Evolutionary conservation across 225 moss, liverwort and hornwort genomes (phyloP), one percentile per base, ranked within the genome.

Genomic region (Polytrichum commune): DNA sequence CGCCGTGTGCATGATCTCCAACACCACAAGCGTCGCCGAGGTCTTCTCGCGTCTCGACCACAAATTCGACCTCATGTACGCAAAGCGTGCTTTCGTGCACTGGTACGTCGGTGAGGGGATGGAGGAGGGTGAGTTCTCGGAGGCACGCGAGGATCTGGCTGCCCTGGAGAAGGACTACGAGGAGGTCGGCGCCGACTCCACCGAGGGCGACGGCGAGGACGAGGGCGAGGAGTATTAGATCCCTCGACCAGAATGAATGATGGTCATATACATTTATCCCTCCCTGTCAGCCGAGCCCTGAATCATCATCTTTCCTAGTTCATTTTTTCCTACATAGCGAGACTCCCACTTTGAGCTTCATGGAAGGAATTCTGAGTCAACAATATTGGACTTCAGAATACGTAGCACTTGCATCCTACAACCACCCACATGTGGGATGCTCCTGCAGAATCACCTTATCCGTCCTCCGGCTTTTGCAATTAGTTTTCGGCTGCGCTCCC

Each of bases 51-150:
- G 74, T 29, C 67, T 81, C 27, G 81, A 81, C 30, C 81, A 81
- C 53, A 81, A 81, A 58, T 81, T 81, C 5, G 77, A 77, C 53
- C 27, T 81, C 20, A 77, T 81, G 81, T 81, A 81, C 16, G 81
- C 77, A 66, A 81, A 81, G 65, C 72, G 73, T 0, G 81, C 77
- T 4, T 81, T 81, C 5, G 81, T 81, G 69, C 81, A 81, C 35
- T 81, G 81, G 81, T 81, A 81, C 0, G 81, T 81, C 2, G 81
- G 77, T 0, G 77, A 81, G 62, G 81, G 81, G 7, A 81, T 81
- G 81, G 81, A 81, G 66, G 81, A 81, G n/a, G 81, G 81, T 0
- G 73, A 77, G 46, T 81, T 81, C 18, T 81, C 77, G 3, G 74
- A 81, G 63, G 77, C 81, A 7, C 66, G 81, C 0, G 81, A 81